phyloP scores from a whole-genome alignment of 108 stramenopile genomes.

The Skeletonema grethae region DNA sequence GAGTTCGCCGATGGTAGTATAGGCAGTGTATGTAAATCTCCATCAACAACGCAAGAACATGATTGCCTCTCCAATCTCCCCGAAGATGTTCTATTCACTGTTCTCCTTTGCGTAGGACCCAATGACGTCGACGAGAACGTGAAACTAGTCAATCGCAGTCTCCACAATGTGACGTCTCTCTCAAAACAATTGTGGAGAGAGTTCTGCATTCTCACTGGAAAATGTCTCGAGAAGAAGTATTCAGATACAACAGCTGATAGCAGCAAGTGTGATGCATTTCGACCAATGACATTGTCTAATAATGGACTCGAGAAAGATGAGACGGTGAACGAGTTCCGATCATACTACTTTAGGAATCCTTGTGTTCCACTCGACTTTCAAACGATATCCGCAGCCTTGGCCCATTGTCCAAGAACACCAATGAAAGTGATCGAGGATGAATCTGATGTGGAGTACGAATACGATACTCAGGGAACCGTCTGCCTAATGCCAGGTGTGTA shows the following conservation, averaged over 20 bases:
- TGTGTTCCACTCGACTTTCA: slow-evolving; percentile 35
- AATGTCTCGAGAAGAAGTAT: neutral
- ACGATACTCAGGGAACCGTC: slow-evolving; percentile 18
- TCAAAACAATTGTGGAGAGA: slow-evolving; percentile 27
- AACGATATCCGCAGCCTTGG: slow-evolving; percentile 18
- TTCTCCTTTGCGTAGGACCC: slow-evolving; percentile 23
- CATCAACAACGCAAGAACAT: no score
- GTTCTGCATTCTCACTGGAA: slow-evolving; percentile 29
- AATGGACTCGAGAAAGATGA: neutral
- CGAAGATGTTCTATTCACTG: slow-evolving; percentile 18
- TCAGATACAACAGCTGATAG: neutral
- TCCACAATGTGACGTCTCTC: slow-evolving; percentile 20
- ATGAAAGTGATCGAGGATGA: neutral
- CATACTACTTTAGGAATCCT: slow-evolving; percentile 27
- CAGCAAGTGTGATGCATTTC: neutral
- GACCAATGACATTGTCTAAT: neutral
- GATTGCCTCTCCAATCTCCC: neutral
- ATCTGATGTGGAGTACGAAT: neutral
- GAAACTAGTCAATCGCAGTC: slow-evolving; percentile 15
- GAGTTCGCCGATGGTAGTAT: no score
- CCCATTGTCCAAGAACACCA: slow-evolving; percentile 9
- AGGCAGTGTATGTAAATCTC: no score
- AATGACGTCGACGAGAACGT: slow-evolving; percentile 19
- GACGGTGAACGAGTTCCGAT: neutral
- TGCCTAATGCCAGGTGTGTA: slow-evolving; percentile 34